Evolutionary conservation across 345 rosid genomes (phyloP).

Genomic region (Draba incana): DNA sequence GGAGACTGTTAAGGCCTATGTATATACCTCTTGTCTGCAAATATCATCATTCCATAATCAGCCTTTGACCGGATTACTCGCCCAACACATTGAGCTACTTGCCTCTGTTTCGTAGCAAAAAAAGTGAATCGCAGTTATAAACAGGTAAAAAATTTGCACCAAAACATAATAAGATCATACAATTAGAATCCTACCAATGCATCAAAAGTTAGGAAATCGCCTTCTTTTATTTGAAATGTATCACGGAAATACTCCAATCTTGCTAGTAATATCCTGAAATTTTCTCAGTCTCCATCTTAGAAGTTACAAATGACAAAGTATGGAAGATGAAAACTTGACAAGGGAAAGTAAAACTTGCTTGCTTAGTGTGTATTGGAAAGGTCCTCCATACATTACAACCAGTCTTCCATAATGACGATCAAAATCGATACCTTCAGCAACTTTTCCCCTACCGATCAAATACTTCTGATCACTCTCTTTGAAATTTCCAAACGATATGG

Average conservation of each 20-base stretch:
- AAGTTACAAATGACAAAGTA: conserved; percentile 21
- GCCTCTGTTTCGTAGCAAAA: conserved; percentile 64
- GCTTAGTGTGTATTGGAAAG: conserved; percentile 96
- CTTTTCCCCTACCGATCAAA: conserved; percentile 78
- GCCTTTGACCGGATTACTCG: conserved; percentile 97
- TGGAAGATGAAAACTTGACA: not conserved
- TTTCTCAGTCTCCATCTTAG: conserved; percentile 2
- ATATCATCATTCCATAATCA: conserved; percentile 99
- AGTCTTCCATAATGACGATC: conserved; percentile 98
- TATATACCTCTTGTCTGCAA: conserved; percentile 88
- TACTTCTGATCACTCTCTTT: conserved; percentile 6
- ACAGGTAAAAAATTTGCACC: conserved; percentile 14
- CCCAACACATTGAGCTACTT: conserved; percentile 99
- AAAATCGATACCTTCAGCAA: conserved; percentile 99
- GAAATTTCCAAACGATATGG: not conserved
- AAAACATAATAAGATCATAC: conserved; percentile 26
- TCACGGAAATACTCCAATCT: conserved; percentile 93
- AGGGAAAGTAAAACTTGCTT: conserved; percentile 54
- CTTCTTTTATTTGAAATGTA: conserved; percentile 97
- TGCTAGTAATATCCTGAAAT: conserved; percentile 78
- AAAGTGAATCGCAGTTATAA: not conserved
- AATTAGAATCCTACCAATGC: conserved; percentile 69
- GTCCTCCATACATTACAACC: conserved; percentile 93
- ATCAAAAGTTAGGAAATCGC: conserved; percentile 94
- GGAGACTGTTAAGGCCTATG: not conserved